Evolutionary conservation across 2,329 filamentous ascomycete species (phyloP).

Genomic region (Cucurbitaria berberidis): DNA sequence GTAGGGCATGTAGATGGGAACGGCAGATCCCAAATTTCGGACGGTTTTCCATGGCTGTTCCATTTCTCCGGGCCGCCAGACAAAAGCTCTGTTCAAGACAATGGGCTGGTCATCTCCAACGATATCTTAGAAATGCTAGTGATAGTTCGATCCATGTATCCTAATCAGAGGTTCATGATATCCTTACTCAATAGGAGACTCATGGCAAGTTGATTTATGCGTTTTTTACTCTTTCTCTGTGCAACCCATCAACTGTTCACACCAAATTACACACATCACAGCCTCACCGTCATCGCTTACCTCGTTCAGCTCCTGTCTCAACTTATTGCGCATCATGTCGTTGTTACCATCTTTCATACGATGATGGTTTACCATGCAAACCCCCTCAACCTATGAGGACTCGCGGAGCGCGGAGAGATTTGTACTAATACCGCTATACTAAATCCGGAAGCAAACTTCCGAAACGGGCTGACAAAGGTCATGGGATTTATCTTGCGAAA

Average conservation of each 20-base stretch:
- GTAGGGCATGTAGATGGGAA: constrained; percentile 14
- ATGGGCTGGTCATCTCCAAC: neutral
- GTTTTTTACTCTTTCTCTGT: neutral
- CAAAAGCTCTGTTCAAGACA: neutral
- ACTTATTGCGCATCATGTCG: too few species aligned
- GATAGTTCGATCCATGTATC: neutral
- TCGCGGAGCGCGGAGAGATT: too few species aligned
- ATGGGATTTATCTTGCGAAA: too few species aligned
- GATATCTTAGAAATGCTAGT: neutral
- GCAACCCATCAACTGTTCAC: neutral
- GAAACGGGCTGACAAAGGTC: too few species aligned
- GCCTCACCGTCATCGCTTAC: neutral
- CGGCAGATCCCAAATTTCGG: constrained; percentile 5
- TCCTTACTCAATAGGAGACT: constrained; percentile 1
- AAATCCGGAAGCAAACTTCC: too few species aligned
- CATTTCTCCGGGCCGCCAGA: neutral
- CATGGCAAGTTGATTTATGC: neutral
- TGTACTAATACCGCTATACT: too few species aligned
- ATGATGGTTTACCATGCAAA: too few species aligned
- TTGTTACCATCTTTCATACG: too few species aligned
- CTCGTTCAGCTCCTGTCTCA: too few species aligned
- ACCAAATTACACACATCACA: neutral
- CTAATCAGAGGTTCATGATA: neutral
- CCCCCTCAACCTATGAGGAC: too few species aligned
- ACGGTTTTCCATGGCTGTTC: neutral